A percentile compares a stretch with the other conserved stretches of the same genome.
phyloP scores from a whole-genome alignment of 257 asterid genomes.

The Solanum rostratum region DNA sequence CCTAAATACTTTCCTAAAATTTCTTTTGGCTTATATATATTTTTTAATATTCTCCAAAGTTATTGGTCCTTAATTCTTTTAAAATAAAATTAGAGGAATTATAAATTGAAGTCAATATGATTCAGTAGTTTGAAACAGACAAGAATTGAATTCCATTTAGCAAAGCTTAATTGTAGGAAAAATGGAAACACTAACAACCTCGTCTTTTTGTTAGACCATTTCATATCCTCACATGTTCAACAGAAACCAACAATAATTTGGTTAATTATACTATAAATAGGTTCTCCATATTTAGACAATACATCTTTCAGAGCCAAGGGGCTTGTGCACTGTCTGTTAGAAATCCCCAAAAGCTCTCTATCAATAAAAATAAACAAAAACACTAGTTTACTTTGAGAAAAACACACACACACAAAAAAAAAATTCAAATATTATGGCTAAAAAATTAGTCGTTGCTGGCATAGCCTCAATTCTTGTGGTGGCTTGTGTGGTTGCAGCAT shows the following conservation, averaged over 20 bases:
- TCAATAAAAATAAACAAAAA: not conserved
- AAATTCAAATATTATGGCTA: not conserved
- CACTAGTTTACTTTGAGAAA: not conserved
- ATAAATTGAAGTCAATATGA: not conserved
- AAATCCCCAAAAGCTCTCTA: not conserved
- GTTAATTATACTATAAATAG: not conserved
- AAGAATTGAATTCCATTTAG: not conserved
- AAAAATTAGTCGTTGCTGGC: conserved; percentile 22
- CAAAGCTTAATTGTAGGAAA: not conserved
- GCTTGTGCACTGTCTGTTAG: not conserved
- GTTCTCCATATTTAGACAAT: not conserved
- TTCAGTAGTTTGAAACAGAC: not conserved
- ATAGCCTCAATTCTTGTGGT: conserved; percentile 42
- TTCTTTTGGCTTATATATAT: no score
- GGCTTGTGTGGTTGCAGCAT: conserved; percentile 35
- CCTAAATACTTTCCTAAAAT: no score
- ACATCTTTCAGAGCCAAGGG: conserved; percentile 1
- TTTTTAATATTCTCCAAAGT: not conserved
- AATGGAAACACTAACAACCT: not conserved
- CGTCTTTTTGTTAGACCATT: not conserved
- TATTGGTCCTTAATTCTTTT: not conserved
- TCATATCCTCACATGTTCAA: not conserved
- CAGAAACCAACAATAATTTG: not conserved
- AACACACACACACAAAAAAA: not conserved
- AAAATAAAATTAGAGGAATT: not conserved